phyloP scores from a whole-genome alignment of 2,329 filamentous ascomycete species.

The Aspergillus vadensis region DNA sequence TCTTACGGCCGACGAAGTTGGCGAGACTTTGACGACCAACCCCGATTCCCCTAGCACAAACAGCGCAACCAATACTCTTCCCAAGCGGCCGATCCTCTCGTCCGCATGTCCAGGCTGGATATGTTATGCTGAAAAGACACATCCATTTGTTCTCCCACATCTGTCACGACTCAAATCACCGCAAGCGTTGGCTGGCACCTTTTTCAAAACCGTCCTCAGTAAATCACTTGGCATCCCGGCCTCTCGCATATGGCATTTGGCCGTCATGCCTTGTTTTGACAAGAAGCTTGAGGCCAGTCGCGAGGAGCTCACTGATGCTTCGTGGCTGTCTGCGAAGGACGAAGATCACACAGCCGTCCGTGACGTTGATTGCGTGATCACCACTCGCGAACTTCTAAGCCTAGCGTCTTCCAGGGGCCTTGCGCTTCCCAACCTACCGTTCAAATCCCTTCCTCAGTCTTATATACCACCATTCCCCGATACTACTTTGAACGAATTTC shows the following conservation, averaged over 20 bases:
- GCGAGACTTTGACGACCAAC: slow-evolving; percentile 39
- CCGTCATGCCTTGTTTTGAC: slow-evolving; percentile 98
- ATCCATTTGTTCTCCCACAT: slow-evolving; percentile 88
- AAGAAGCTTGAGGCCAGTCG: slow-evolving; percentile 97
- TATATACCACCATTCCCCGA: slow-evolving; percentile 70
- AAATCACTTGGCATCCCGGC: slow-evolving; percentile 70
- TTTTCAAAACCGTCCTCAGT: slow-evolving; percentile 84
- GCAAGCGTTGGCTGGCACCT: slow-evolving; percentile 85
- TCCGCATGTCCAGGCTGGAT: slow-evolving; percentile 97
- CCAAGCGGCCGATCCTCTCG: slow-evolving; percentile 61
- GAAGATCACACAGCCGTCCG: slow-evolving; percentile 57
- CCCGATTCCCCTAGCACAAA: slow-evolving; percentile 11
- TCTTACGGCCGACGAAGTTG: slow-evolving; percentile 72
- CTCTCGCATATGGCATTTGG: slow-evolving; percentile 86
- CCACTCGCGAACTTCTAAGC: slow-evolving; percentile 89
- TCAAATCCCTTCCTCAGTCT: slow-evolving; percentile 53
- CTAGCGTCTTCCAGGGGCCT: slow-evolving; percentile 79
- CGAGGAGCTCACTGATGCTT: slow-evolving; percentile 80
- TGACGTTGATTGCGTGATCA: slow-evolving; percentile 98
- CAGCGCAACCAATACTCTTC: slow-evolving; percentile 5
- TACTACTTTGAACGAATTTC: slow-evolving; percentile 66
- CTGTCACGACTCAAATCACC: slow-evolving; percentile 90
- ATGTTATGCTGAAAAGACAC: slow-evolving; percentile 97
- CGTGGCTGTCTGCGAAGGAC: slow-evolving; percentile 59
- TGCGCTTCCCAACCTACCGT: slow-evolving; percentile 72